Conservation (phyloP, 169 alveolate species). For the Cryptosporidium meleagridis region DNA sequence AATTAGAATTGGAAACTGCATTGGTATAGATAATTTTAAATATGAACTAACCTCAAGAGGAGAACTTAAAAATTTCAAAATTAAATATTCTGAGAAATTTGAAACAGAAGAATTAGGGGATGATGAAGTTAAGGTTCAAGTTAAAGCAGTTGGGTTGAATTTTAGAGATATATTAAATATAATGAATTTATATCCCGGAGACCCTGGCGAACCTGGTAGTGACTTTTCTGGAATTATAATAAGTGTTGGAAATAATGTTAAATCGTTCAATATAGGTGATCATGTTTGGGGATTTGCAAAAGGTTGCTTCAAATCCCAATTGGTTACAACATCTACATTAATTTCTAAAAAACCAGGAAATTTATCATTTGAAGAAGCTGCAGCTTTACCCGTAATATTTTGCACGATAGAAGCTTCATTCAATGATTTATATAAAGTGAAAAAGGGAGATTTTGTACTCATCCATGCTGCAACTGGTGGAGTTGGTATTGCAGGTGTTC, state of each 20-base stretch:
- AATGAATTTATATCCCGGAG: conserved; percentile 78
- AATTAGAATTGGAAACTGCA: conserved; percentile 1
- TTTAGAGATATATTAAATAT: conserved; percentile 85
- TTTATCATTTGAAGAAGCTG: conserved; percentile 76
- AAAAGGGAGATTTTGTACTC: conserved; percentile 73
- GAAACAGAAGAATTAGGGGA: neutral
- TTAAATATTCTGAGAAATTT: neutral
- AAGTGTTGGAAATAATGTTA: conserved; percentile 23
- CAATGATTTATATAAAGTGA: conserved; percentile 80
- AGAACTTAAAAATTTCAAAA: conserved; percentile 53
- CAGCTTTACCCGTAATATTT: conserved; percentile 75
- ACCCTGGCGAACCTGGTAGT: conserved; percentile 73
- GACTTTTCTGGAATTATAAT: conserved; percentile 56
- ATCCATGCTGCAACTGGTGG: conserved; percentile 79
- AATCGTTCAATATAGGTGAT: conserved; percentile 20
- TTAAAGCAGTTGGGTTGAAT: conserved; percentile 84
- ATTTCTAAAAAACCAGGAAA: conserved; percentile 27
- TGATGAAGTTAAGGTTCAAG: conserved; percentile 78
- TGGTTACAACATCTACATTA: conserved; percentile 60
- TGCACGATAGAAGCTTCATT: conserved; percentile 73
- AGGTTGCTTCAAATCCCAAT: conserved; percentile 54
- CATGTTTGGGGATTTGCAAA: conserved; percentile 71
- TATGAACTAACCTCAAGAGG: conserved; percentile 45
- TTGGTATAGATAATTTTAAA: conserved; percentile 31
- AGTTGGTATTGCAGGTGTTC: conserved; percentile 76